Evolutionary conservation across 2,329 filamentous ascomycete genomes (phyloP).

Genomic region (Sclerotinia minor): DNA sequence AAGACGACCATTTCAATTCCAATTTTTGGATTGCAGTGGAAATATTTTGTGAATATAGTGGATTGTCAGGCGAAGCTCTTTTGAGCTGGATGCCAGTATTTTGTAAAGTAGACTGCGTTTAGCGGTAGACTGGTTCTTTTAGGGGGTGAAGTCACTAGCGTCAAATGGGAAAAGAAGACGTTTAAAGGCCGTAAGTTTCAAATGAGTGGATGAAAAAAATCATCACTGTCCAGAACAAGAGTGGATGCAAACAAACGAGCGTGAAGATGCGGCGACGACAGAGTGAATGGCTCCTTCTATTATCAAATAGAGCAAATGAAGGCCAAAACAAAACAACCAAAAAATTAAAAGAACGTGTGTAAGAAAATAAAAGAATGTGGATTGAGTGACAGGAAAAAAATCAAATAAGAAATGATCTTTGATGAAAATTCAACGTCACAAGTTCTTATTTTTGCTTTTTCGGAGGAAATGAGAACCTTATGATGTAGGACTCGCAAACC

Average conservation of each 20-base stretch:
- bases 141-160: background rate
- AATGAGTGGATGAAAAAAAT: background rate
- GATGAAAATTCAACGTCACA: background rate
- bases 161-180: background rate
- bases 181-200: background rate
- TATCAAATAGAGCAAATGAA: background rate
- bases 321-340: background rate
- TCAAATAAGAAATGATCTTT: background rate
- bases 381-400: background rate
- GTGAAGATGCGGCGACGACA: background rate
- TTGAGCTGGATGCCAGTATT: background rate
- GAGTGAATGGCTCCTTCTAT: background rate
- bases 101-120: background rate
- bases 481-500: background rate
- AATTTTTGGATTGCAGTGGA: background rate
- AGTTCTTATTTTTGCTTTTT: background rate
- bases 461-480: background rate
- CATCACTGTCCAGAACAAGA: too few relatives aligned
- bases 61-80: too few relatives aligned
- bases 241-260: constrained; percentile 9
- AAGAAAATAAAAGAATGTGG: background rate
- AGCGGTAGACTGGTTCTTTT: background rate
- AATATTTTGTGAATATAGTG: background rate
- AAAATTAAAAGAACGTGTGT: background rate
- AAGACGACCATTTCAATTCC: background rate